Conservation (phyloP, 495 filamentous ascomycete species). For the Penicillium canescens region DNA sequence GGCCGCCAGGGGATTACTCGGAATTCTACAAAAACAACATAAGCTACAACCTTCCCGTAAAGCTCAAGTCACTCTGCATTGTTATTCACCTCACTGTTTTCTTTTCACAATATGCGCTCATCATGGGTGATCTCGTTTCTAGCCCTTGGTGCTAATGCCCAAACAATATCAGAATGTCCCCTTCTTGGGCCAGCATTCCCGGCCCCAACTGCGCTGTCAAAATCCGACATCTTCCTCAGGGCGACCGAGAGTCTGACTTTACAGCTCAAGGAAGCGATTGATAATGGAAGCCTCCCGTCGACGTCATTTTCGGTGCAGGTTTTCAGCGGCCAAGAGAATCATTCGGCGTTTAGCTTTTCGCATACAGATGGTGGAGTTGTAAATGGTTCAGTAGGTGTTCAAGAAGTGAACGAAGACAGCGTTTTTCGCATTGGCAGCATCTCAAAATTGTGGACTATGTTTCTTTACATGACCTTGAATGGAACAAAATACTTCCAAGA, state of each 20-base stretch:
- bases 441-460: constrained; percentile 50
- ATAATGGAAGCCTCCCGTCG: constrained; percentile 30
- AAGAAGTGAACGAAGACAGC: constrained; percentile 39
- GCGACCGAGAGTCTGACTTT: constrained; percentile 32
- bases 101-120: too few species aligned
- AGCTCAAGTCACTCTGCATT: too few species aligned
- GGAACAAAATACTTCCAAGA: constrained; percentile 44
- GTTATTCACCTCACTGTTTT: too few species aligned
- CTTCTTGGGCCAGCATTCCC: constrained; percentile 51
- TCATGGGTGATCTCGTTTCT: neutral
- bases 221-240: constrained; percentile 10
- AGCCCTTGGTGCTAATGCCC: neutral
- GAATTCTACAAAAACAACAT: too few species aligned
- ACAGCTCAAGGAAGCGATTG: constrained; percentile 16
- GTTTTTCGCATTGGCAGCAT: constrained; percentile 54
- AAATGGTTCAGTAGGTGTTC: constrained; percentile 34
- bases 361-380: constrained; percentile 2
- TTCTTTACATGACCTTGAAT: constrained; percentile 48
- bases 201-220: constrained; percentile 27
- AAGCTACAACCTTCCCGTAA: too few species aligned
- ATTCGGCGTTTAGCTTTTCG: constrained; percentile 5
- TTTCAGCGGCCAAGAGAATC: constrained; percentile 7
- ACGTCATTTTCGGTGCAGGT: constrained; percentile 47
- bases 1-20: too few species aligned
- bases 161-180: constrained; percentile 30